These are phyloP conservation scores for Lactifluus rugatus DNA, from an alignment of 768 basidiomycete species.

Conservation along the genomic window DNA sequence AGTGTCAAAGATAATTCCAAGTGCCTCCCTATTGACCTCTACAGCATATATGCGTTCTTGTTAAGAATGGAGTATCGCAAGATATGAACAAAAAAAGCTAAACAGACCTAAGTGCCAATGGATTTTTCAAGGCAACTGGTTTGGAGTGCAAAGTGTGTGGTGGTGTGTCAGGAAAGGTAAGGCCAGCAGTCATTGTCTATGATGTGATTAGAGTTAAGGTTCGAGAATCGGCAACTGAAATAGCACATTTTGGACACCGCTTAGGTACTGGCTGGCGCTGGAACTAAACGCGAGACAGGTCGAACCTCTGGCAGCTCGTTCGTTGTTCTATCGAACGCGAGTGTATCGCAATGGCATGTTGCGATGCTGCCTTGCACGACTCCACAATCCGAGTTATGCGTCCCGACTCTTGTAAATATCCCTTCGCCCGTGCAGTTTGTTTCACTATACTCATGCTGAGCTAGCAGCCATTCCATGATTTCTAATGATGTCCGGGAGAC, in stretches of 20 bases:
- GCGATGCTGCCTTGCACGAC: conserved; percentile 47
- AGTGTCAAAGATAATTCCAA: conserved; percentile 20
- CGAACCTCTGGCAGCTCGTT: background rate
- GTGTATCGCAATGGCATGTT: conserved; percentile 65
- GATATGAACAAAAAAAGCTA: background rate
- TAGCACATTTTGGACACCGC: background rate
- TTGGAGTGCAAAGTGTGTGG: no score
- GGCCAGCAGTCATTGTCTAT: background rate
- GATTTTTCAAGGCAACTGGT: conserved; percentile 85
- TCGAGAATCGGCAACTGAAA: no score
- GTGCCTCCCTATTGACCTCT: conserved; percentile 96
- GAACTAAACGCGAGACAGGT: background rate
- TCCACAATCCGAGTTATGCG: conserved; percentile 33
- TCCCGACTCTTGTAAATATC: conserved; percentile 17
- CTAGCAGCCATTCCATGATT: background rate
- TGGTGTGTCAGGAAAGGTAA: conserved; percentile 5
- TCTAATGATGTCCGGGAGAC: background rate
- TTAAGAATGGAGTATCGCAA: background rate
- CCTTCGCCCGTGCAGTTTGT: background rate
- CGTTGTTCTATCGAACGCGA: background rate
- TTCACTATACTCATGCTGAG: background rate
- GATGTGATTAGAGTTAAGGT: conserved; percentile 18
- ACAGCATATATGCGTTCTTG: conserved; percentile 8
- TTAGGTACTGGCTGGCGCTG: no score
- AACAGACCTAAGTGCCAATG: conserved; percentile 74